Base-by-base conservation (phyloP, 148 eudicot species). In the Simmondsia chinensis region DNA sequence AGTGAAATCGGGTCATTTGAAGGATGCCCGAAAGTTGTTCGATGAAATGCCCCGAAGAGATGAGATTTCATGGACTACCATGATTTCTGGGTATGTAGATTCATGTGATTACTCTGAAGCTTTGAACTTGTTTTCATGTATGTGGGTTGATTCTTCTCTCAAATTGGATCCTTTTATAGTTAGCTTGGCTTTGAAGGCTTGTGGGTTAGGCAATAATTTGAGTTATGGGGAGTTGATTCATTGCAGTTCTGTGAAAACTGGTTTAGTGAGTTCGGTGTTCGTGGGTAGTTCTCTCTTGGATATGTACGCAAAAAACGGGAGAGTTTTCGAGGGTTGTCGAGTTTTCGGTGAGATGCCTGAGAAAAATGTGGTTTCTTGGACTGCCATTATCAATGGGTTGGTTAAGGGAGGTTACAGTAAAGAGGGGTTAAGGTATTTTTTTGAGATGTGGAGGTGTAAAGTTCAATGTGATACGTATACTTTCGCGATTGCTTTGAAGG, bases 301-400 rank as follows among this genome's bases (percentile, higher is more conserved):
- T 40, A 88, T 88, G 97, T 88, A 88, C 51, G 71, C 67, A 39
- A 83, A 88, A 57, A 64, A 48, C 0, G 73, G 87, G 8, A 68
- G 58, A 36, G 41, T 78, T 48, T 48, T 23, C 9, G 87, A 77
- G 53, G 79, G 84, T 32, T 73, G 97, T 66, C 59, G 36, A 59
- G 70, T 80, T 27, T 88, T 88, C 46, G 75, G 71, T 43, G 82
- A 80, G 61, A 80, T 88, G 91, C 91, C 91, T 1, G 65, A 66
- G 31, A 83, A 83, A 43, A 88, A 88, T 72, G 91, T 80, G 6
- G 91, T 83, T 39, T 75, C 91, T 6, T 88, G 97, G 97, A 88
- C 97, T 31, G 81, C 94, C 24, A 53, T 78, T 26, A 88, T 88
- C 50, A 71, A 87, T 2, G 97, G 97, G 40, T 64, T 88, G 43